Percentiles rank a stretch among this genome's conserved stretches.
Conservation (phyloP, 768 basidiomycete species). For the Naganishia kalamii region DNA sequence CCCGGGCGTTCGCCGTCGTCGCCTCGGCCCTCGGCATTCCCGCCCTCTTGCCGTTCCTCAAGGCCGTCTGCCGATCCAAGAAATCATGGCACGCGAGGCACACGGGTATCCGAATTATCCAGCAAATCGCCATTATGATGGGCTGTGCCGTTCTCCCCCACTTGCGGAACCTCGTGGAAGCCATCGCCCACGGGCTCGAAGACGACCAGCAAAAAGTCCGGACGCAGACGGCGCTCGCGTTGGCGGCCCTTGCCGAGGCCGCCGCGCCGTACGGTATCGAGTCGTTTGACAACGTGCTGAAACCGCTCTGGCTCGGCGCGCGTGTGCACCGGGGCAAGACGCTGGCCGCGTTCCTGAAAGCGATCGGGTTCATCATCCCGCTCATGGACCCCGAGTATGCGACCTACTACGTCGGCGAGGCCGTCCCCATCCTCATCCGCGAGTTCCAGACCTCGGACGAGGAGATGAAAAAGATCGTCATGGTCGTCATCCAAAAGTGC, state of each 20-base stretch:
- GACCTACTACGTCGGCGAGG: conserved; percentile 95
- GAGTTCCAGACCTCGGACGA: conserved; percentile 99
- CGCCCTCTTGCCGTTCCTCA: conserved; percentile 92
- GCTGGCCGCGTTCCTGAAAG: conserved; percentile 89
- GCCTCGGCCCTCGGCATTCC: conserved; percentile 98
- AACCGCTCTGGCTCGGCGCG: conserved; percentile 89
- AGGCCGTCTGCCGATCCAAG: conserved; percentile 95
- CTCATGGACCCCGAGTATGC: conserved; percentile 99
- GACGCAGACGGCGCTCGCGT: conserved; percentile 86
- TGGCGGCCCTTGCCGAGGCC: conserved; percentile 93
- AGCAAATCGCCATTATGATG: conserved; percentile 99
- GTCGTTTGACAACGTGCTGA: conserved; percentile 94
- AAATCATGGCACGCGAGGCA: conserved; percentile 99
- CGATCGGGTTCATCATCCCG: conserved; percentile 98
- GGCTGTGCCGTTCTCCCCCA: conserved; percentile 97
- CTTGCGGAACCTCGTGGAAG: conserved; percentile 89
- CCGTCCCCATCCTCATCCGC: conserved; percentile 54
- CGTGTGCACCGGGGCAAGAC: conserved; percentile 92
- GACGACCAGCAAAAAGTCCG: conserved; percentile 95
- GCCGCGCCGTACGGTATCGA: conserved; percentile 99
- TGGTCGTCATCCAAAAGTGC: conserved; percentile 98
- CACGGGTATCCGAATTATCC: conserved; percentile 98
- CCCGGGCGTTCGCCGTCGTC: conserved; percentile 96
- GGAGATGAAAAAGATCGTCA: conserved; percentile 99
- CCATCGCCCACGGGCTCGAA: conserved; percentile 83